These are phyloP conservation scores for Tetrapisispora fleetii DNA, from an alignment of 805 yeast species.

Conservation along the genomic window DNA sequence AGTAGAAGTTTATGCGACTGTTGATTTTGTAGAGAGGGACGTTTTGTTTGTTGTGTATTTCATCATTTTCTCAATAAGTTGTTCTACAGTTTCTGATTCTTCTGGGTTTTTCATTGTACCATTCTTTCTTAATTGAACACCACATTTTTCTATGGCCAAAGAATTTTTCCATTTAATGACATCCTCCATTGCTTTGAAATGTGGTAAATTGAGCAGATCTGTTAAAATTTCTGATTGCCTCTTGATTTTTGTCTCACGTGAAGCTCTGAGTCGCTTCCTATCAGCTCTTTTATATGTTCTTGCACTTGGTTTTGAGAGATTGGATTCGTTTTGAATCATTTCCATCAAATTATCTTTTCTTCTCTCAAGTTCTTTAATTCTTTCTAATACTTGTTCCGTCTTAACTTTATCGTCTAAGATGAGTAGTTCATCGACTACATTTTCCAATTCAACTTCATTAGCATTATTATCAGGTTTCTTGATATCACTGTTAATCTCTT, in stretches of 20 bases:
- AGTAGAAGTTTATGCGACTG: too few relatives aligned
- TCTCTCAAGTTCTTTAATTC: constrained; percentile 21
- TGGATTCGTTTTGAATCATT: constrained; percentile 10
- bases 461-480: constrained; percentile 4
- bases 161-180: constrained; percentile 22
- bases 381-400: constrained; percentile 17
- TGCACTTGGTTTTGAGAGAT: constrained; percentile 12
- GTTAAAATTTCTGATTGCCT: constrained; percentile 19
- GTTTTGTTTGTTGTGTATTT: constrained; percentile 7
- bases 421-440: constrained; percentile 30
- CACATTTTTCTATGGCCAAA: constrained; percentile 15
- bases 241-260: constrained; percentile 16
- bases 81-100: constrained; percentile 21
- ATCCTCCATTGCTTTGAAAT: constrained; percentile 15
- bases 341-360: constrained; percentile 21
- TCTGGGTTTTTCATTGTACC: constrained; percentile 23
- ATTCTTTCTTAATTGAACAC: constrained; percentile 20
- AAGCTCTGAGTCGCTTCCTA: constrained; percentile 11
- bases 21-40: too few relatives aligned
- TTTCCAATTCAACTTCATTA: constrained; percentile 21
- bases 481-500: constrained; percentile 6
- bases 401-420: constrained; percentile 29
- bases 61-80: constrained; percentile 23
- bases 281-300: constrained; percentile 18
- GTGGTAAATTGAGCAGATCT: constrained; percentile 17